These are phyloP conservation scores for Purpureocillium takamizusanense DNA, from an alignment of 2,329 filamentous ascomycete species.

Conservation along the genomic window DNA sequence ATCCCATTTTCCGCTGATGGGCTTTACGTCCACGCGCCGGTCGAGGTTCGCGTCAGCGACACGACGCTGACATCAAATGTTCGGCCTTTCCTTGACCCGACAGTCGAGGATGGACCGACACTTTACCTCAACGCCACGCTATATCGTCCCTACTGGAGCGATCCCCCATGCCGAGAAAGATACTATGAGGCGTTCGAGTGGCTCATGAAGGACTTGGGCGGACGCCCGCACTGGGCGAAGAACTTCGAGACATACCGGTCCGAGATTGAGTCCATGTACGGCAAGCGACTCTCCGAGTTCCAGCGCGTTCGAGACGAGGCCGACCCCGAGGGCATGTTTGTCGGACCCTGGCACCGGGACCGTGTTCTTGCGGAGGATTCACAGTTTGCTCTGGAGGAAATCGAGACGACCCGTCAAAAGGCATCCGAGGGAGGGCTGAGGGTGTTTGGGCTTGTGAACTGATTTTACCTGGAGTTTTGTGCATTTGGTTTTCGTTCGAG, in stretches of 20 bases:
- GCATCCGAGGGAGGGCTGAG: constrained; percentile 16
- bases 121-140: constrained; percentile 86
- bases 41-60: constrained; percentile 82
- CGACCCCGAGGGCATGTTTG: constrained; percentile 78
- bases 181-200: constrained; percentile 91
- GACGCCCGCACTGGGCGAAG: constrained; percentile 85
- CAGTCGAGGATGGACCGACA: constrained; percentile 57
- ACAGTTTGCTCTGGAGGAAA: constrained; percentile 26
- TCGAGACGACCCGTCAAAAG: constrained; percentile 18
- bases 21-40: constrained; percentile 78
- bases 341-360: constrained; percentile 81
- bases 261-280: constrained; percentile 62
- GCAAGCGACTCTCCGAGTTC: constrained; percentile 57
- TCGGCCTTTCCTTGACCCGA: constrained; percentile 58
- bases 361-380: constrained; percentile 41
- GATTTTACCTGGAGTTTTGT: too few species aligned
- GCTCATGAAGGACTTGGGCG: constrained; percentile 78
- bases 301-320: constrained; percentile 57
- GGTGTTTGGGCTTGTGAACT: constrained; percentile 4
- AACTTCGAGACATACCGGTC: constrained; percentile 60
- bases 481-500: constrained; percentile 1
- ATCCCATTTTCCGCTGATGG: constrained; percentile 77
- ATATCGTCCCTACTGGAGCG: constrained; percentile 70
- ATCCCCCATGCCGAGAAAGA: constrained; percentile 65
- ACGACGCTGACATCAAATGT: constrained; percentile 35